Evolutionary conservation across 2,329 filamentous ascomycete genomes (phyloP), one percentile per base, ranked within the genome.

Genomic region (Aspergillus intermedius): DNA sequence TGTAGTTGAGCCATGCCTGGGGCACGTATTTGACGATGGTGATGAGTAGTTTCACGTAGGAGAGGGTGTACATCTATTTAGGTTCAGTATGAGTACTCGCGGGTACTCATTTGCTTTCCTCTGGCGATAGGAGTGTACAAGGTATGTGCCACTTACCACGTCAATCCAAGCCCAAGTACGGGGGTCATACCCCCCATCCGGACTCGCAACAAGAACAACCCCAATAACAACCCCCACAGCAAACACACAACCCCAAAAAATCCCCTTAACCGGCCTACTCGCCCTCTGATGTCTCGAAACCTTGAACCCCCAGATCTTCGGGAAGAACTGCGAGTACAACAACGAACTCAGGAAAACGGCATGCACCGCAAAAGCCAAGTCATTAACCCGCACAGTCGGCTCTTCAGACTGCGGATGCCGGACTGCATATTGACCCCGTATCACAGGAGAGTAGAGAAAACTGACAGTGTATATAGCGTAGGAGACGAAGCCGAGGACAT

Each of bases 11-110:
- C 61, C 86, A 77, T 34, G 87, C 82, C 74, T 95, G 90, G 4
- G 93, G 93, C 42, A 88, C 83, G 70, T 96, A 97, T 73, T 98
- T 98, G 70, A 95, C 80, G 22, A 96, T 73, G 0, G 91, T 95
- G 56, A 95, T 81, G 47, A 91, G 69, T 30, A 98, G 77, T 72
- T 98, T 98, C 64, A 95, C 84, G 65, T 94, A 94, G 39, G 88
- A 88, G 28, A 94, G 73, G 10, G 86, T 80, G 61, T 84, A 82
- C 28, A 83, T 72, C 80, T 79, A 52, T 54, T 42, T 15, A 35
- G 48, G 49, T 49, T 40, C 12, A 21, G 15, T 21, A 8, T 10
- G 37, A 58, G 60, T 64, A 48, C 46, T 50, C 6, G 19, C 23
- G 13, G 50, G 44, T 43, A 49, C 25, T 30, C 25, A 30, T 30